Evolutionary conservation across 371 early-diverging fungal species (phyloP).

Genomic region (Mucor piriformis): DNA sequence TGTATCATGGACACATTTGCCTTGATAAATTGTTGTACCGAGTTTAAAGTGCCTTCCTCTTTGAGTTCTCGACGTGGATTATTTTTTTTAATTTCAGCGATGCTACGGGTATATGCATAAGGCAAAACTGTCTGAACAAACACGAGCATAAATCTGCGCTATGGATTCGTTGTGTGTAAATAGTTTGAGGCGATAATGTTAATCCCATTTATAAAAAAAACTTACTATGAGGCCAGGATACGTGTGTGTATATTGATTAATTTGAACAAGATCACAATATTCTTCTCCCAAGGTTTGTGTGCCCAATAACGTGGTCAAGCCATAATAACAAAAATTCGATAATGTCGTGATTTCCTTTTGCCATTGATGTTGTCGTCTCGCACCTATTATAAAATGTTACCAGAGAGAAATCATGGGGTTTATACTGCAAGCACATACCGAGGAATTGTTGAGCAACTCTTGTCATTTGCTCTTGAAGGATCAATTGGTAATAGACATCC

Average conservation of each 20-base stretch:
- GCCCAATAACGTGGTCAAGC: slow-evolving; percentile 75
- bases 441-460: slow-evolving; percentile 66
- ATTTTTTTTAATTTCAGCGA: slow-evolving; percentile 52
- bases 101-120: slow-evolving; percentile 58
- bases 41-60: background rate
- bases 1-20: slow-evolving; percentile 32
- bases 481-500: slow-evolving; percentile 76
- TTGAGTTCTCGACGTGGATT: slow-evolving; percentile 22
- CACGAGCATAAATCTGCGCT: slow-evolving; percentile 59
- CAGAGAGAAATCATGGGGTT: too few relatives aligned
- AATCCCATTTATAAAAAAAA: background rate
- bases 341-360: slow-evolving; percentile 66
- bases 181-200: background rate
- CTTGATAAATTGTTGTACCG: background rate
- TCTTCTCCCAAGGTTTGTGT: slow-evolving; percentile 92
- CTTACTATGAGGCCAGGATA: slow-evolving; percentile 58
- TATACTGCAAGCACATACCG: too few relatives aligned
- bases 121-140: slow-evolving; percentile 61
- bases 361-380: slow-evolving; percentile 70
- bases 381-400: slow-evolving; percentile 44
- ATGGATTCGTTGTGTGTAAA: background rate
- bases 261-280: slow-evolving; percentile 86
- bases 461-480: slow-evolving; percentile 66
- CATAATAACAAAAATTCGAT: slow-evolving; percentile 72
- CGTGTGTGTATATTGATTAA: slow-evolving; percentile 47